A percentile compares a stretch with the other conserved stretches of the same genome.
Conservation (phyloP, 106 monocot genomes). For the Allium cepa region DNA sequence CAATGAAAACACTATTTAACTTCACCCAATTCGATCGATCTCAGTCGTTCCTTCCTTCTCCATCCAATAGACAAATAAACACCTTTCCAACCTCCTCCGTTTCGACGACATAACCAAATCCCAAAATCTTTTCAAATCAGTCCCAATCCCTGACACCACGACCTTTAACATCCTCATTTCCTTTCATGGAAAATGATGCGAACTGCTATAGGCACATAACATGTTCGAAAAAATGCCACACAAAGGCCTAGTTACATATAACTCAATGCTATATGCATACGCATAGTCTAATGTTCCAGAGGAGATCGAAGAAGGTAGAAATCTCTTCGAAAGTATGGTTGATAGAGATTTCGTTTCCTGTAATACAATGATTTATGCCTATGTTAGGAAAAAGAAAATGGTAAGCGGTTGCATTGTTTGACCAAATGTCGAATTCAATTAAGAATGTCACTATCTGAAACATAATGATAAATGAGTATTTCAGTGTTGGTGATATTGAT, state of each 20-base stretch:
- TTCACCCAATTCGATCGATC: too few species aligned
- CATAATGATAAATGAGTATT: constrained; percentile 53
- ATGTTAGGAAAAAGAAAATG: constrained; percentile 27
- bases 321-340: constrained; percentile 71
- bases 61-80: constrained; percentile 31
- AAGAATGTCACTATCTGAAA: constrained; percentile 58
- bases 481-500: constrained; percentile 28
- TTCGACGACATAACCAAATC: constrained; percentile 37
- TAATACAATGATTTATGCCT: constrained; percentile 85
- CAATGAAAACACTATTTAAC: too few species aligned
- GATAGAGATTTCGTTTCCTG: constrained; percentile 60
- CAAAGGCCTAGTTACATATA: constrained; percentile 59
- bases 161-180: constrained; percentile 66
- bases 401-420: constrained; percentile 50
- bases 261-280: constrained; percentile 59
- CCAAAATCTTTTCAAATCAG: constrained; percentile 38
- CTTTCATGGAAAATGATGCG: constrained; percentile 27
- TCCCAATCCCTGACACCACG: constrained; percentile 36
- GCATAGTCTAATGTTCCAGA: constrained; percentile 8
- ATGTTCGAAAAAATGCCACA: constrained; percentile 67
- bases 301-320: constrained; percentile 34
- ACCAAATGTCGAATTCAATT: constrained; percentile 38
- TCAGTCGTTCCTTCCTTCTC: neutral
- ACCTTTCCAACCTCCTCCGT: constrained; percentile 46
- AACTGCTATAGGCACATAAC: constrained; percentile 28